Evolutionary conservation across 306 rosid genomes (phyloP).

Genomic region (Acmispon strigosus): DNA sequence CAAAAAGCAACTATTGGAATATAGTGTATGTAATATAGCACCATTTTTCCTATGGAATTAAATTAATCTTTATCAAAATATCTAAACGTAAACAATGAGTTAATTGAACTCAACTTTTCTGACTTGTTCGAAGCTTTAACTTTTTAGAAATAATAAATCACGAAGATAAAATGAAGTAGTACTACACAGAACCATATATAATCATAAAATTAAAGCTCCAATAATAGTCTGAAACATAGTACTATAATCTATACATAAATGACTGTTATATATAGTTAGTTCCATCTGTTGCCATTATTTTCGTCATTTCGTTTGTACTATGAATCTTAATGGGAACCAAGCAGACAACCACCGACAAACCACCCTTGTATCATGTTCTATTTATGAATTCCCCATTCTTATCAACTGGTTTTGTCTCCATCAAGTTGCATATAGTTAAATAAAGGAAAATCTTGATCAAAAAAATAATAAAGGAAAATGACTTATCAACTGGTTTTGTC

Average conservation of each 20-base stretch:
- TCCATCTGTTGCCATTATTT: neutral
- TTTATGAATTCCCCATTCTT: no score
- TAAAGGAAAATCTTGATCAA: no score
- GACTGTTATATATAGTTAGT: neutral
- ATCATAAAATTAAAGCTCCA: neutral
- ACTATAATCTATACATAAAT: neutral
- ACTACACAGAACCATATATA: no score
- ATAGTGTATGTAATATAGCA: neutral
- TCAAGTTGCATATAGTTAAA: no score
- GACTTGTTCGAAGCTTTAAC: no score
- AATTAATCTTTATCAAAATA: neutral
- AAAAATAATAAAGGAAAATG: no score
- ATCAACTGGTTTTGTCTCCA: no score
- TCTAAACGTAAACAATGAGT: neutral
- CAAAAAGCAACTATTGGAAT: no score
- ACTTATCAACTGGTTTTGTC: no score
- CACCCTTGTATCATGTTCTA: neutral
- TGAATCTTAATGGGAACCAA: conserved; percentile 33
- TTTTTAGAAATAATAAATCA: no score
- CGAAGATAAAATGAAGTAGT: no score
- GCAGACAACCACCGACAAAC: conserved; percentile 18
- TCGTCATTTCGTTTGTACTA: conserved; percentile 23
- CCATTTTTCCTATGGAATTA: neutral
- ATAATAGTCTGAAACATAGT: neutral
- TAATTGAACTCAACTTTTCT: neutral